Evolutionary conservation across 495 filamentous ascomycete species (phyloP).

Genomic region (Venustampulla echinocandica): DNA sequence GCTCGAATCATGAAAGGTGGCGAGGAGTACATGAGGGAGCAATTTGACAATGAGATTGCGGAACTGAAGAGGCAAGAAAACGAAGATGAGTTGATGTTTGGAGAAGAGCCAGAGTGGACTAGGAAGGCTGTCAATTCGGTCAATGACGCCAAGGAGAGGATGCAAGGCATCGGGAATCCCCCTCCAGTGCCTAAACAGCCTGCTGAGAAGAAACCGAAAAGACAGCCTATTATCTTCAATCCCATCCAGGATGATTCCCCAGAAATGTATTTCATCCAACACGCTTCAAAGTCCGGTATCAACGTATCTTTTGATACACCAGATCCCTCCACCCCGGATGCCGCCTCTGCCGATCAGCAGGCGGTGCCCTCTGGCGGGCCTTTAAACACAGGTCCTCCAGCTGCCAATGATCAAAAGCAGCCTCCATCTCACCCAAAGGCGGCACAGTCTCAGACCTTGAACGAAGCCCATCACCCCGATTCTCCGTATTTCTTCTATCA

Average conservation of each 20-base stretch:
- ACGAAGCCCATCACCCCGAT: constrained; percentile 24
- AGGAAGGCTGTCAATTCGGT: constrained; percentile 69
- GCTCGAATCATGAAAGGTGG: constrained; percentile 92
- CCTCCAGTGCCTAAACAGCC: constrained; percentile 47
- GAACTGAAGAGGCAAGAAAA: constrained; percentile 65
- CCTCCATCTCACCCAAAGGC: not conserved
- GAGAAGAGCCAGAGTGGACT: constrained; percentile 87
- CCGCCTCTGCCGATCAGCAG: not conserved
- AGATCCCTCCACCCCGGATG: not conserved
- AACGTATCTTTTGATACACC: constrained; percentile 1
- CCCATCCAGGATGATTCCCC: constrained; percentile 37
- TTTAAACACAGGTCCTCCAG: not conserved
- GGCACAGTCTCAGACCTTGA: not conserved
- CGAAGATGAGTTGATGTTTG: constrained; percentile 89
- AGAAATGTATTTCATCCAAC: constrained; percentile 45
- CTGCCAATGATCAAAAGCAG: constrained; percentile 1
- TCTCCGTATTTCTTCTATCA: constrained; percentile 80
- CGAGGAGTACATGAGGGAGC: constrained; percentile 72
- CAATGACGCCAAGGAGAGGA: constrained; percentile 60
- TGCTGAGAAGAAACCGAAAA: constrained; percentile 30
- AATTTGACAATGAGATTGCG: constrained; percentile 70
- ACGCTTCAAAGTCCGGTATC: constrained; percentile 36
- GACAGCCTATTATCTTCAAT: constrained; percentile 34
- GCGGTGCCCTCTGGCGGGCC: not conserved
- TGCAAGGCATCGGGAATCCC: constrained; percentile 63